Percentiles rank a stretch among this genome's conserved stretches.
Conservation (phyloP, 2,329 filamentous ascomycete genomes). For the Neoascochyta sp. region DNA sequence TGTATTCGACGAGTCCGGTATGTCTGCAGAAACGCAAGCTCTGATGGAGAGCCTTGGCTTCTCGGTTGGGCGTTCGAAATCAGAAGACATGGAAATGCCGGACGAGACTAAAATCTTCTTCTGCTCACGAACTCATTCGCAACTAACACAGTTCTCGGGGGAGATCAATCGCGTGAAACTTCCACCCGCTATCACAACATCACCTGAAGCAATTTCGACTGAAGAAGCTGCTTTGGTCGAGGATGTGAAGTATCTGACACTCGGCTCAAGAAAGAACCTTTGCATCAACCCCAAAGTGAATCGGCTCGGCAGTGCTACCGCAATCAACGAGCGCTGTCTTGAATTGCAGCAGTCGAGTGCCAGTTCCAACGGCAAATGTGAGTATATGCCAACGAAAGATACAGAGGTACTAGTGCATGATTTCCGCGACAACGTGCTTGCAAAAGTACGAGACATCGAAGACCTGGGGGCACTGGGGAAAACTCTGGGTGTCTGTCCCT, state of each 20-base stretch:
- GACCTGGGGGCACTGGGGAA: slow-evolving; percentile 77
- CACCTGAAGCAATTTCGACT: slow-evolving; percentile 8
- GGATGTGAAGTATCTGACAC: slow-evolving; percentile 71
- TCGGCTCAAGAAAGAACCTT: slow-evolving; percentile 80
- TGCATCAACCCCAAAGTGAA: slow-evolving; percentile 87
- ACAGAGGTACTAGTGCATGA: slow-evolving; percentile 67
- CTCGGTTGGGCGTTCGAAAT: slow-evolving; percentile 32
- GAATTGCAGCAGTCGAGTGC: slow-evolving; percentile 75
- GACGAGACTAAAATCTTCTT: slow-evolving; percentile 83
- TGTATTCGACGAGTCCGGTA: slow-evolving; percentile 40
- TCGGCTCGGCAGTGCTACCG: slow-evolving; percentile 64
- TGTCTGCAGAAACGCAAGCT: slow-evolving; percentile 72
- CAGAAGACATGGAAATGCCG: slow-evolving; percentile 50
- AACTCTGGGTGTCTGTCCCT: slow-evolving; percentile 79
- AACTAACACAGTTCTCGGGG: slow-evolving; percentile 80
- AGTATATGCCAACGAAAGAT: slow-evolving; percentile 74
- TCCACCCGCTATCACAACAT: slow-evolving; percentile 60
- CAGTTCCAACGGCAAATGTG: slow-evolving; percentile 64
- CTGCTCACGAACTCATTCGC: slow-evolving; percentile 89
- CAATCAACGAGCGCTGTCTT: slow-evolving; percentile 89
- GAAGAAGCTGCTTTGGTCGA: slow-evolving; percentile 46
- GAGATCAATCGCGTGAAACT: slow-evolving; percentile 77
- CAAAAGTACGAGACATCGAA: slow-evolving; percentile 88
- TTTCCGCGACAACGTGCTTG: slow-evolving; percentile 81
- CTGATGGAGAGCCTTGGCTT: slow-evolving; percentile 61